These are phyloP conservation scores for Fraxinus platypoda DNA, from an alignment of 305 asterid genomes.

Conservation along the genomic window DNA sequence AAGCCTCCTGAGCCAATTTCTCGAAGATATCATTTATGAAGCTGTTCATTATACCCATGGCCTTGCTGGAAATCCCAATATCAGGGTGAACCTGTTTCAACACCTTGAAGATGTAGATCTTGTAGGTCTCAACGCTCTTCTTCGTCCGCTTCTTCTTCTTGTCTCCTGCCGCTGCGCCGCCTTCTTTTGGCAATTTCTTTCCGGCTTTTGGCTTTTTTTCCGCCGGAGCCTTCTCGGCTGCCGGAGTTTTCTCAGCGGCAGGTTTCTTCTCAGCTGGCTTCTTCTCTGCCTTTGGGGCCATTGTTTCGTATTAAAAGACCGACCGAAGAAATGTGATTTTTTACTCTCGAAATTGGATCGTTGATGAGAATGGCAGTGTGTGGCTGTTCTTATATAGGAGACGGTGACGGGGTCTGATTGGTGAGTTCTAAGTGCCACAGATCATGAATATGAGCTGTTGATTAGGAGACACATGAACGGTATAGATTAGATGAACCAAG, in stretches of 20 bases:
- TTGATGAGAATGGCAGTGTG: not conserved
- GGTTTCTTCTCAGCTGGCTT: not conserved
- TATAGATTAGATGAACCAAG: not conserved
- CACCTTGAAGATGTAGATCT: conserved; percentile 1
- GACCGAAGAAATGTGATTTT: not conserved
- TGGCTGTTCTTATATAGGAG: not conserved
- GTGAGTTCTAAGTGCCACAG: not conserved
- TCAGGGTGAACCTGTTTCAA: not conserved
- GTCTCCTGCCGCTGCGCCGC: not conserved
- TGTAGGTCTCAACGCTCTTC: not conserved
- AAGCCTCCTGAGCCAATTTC: conserved; percentile 4
- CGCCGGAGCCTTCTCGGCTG: not conserved
- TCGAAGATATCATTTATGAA: not conserved
- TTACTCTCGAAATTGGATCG: not conserved
- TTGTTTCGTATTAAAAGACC: not conserved
- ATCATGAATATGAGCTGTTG: not conserved
- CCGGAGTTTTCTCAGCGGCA: not conserved
- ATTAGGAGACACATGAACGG: not conserved
- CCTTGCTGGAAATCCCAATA: not conserved
- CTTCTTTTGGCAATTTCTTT: not conserved
- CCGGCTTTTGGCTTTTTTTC: not conserved
- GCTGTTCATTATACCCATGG: not conserved
- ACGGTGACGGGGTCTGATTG: not conserved
- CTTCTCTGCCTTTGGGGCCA: not conserved
- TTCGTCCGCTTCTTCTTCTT: not conserved